Percentiles rank a stretch among this genome's conserved stretches.
phyloP scores from a whole-genome alignment of 2,329 filamentous ascomycete genomes.

The Blastomyces parvus region DNA sequence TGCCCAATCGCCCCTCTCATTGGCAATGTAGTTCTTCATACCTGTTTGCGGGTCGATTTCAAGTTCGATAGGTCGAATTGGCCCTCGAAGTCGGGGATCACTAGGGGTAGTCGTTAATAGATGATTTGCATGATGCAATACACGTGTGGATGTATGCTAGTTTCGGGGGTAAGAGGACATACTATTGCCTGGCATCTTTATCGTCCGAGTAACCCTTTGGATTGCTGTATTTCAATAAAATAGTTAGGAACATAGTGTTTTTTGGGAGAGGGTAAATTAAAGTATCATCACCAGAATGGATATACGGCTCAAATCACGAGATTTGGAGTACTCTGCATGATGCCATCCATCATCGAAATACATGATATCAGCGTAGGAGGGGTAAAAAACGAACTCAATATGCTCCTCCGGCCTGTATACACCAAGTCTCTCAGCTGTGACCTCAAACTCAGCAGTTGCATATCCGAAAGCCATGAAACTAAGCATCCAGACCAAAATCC shows the following conservation, averaged over 20 bases:
- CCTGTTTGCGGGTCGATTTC: constrained; percentile 67
- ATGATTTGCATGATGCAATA: neutral
- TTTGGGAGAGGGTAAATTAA: neutral
- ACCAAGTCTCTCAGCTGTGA: constrained; percentile 68
- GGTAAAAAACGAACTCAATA: constrained; percentile 33
- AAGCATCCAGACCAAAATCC: constrained; percentile 70
- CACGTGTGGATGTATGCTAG: neutral
- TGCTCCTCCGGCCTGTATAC: constrained; percentile 66
- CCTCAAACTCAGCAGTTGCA: constrained; percentile 77
- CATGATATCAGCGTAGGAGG: neutral
- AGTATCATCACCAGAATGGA: neutral
- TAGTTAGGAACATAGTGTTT: constrained; percentile 36
- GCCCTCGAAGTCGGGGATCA: constrained; percentile 71
- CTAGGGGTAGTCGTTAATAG: constrained; percentile 30
- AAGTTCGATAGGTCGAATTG: constrained; percentile 61
- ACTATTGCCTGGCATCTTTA: constrained; percentile 61
- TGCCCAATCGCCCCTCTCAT: constrained; percentile 76
- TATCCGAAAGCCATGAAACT: constrained; percentile 76
- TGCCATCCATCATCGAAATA: neutral
- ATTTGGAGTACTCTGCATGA: neutral
- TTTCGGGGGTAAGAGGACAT: neutral
- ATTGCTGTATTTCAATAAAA: constrained; percentile 51
- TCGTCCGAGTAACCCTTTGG: constrained; percentile 81
- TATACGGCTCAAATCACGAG: neutral
- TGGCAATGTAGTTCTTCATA: constrained; percentile 99